Evolutionary conservation across 768 basidiomycete species (phyloP).

Genomic region (Pleurotus cornucopiae): DNA sequence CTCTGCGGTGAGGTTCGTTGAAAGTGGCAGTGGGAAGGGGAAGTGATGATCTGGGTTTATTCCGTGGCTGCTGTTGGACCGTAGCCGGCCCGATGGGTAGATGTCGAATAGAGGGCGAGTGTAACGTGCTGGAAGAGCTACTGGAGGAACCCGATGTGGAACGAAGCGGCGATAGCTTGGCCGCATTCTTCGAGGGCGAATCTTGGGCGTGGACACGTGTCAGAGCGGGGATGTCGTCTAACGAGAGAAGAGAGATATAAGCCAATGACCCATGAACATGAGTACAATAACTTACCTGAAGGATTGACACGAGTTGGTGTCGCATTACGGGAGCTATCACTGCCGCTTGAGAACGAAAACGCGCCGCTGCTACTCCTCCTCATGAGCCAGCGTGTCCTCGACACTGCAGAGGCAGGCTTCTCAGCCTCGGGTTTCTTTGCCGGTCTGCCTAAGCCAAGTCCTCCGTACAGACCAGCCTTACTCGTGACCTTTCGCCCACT

Average conservation of each 20-base stretch:
- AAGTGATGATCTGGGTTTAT: constrained; percentile 40
- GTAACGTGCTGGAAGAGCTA: constrained; percentile 1
- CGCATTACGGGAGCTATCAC: constrained; percentile 53
- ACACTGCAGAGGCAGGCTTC: constrained; percentile 27
- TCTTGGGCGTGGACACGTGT: constrained; percentile 43
- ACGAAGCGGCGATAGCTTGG: constrained; percentile 30
- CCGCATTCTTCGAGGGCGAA: constrained; percentile 41
- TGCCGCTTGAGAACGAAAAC: constrained; percentile 59
- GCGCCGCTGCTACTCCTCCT: constrained; percentile 79
- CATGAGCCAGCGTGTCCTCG: constrained; percentile 59
- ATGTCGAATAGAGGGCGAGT: constrained; percentile 4
- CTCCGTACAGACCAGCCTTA: constrained; percentile 41
- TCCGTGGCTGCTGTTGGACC: constrained; percentile 29
- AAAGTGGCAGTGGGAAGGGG: constrained; percentile 42
- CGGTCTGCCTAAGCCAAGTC: constrained; percentile 65
- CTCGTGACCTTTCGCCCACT: constrained; percentile 39
- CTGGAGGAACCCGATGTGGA: constrained; percentile 20
- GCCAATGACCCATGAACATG: background rate
- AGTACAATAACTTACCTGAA: constrained; percentile 32
- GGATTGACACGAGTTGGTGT: constrained; percentile 62
- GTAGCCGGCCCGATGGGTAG: constrained; percentile 7
- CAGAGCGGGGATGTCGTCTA: constrained; percentile 57
- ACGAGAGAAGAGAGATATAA: background rate
- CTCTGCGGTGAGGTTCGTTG: constrained; percentile 19
- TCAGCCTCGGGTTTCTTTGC: constrained; percentile 21